Evolutionary conservation across 257 asterid genomes (phyloP), one percentile per base, ranked within the genome.

Genomic region (Solanum rostratum): DNA sequence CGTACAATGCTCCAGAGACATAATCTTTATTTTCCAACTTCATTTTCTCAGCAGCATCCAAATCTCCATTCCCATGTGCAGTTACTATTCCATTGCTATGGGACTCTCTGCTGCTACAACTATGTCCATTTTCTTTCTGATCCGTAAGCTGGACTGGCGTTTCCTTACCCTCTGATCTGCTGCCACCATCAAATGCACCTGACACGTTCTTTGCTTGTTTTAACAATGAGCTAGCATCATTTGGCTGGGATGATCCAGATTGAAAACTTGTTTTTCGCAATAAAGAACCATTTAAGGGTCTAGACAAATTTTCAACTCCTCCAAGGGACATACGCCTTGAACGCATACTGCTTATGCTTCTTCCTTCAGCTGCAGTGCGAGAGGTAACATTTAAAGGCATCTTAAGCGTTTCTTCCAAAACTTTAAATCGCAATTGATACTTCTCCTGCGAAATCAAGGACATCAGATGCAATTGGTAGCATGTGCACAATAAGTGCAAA

Each of bases 381-480:
- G 86, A 68, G 49, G 90, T 22, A 60, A 92, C 50, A 86, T 87
- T 92, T 65, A 94, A 87, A 84, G 88, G 81, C 84, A 89, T 86
- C 91, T 90, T 93, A 60, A 90, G 91, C 85, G 90, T 95, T 90
- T 92, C 98, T 90, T 96, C 98, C 89, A 96, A 89, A 85, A 96
- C 97, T 92, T 93, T 96, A 86, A 94, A 91, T 50, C 99, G 96
- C 49, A 96, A 81, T 43, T 87, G 95, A 90, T 91, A 96, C 84
- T 96, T 96, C 39, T 94, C 99, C 99, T 96, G 83, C 43, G 43
- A 29, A 63, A 29, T 63, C 71, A 63, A 63, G n/a, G 20, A 29
- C n/a, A 53, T 53, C n/a, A 53, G n/a, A 29, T 63, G 70, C 43
- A 63, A 63, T 14, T 29, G 71, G 71, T 63, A 63, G 41, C 71